A percentile compares a stretch with the other conserved stretches of the same genome.
Conservation (phyloP, 2,329 filamentous ascomycete genomes). For the Aspergillus jensenii region DNA sequence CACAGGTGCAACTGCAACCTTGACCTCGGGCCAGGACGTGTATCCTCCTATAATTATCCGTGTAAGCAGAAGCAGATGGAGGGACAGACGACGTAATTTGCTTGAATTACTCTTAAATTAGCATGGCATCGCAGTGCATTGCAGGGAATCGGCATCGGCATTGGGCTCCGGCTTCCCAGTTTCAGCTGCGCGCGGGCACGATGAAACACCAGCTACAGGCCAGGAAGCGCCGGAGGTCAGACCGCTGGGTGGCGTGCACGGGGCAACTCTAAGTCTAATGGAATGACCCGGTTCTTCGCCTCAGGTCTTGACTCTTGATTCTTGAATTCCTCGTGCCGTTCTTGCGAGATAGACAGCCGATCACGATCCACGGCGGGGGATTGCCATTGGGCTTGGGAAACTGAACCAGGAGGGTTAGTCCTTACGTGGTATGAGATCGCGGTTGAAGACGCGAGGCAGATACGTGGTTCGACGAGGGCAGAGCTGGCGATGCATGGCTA, state of each 20-base stretch:
- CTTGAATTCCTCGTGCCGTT: not conserved
- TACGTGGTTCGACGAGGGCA: conserved; percentile 7
- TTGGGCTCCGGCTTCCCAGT: not conserved
- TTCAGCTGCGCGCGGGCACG: conserved; percentile 3
- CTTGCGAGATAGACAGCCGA: not conserved
- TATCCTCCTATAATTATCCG: not conserved
- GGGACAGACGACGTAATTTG: not conserved
- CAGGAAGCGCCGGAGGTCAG: conserved; percentile 2
- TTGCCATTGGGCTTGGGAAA: not conserved
- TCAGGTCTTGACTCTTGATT: too few species aligned
- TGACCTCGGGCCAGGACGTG: not conserved
- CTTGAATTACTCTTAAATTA: not conserved
- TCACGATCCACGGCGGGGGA: not conserved
- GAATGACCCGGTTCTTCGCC: not conserved
- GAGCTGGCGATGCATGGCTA: not conserved
- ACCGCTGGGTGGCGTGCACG: not conserved
- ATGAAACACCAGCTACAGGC: conserved; percentile 12
- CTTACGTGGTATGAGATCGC: not conserved
- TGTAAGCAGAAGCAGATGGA: not conserved
- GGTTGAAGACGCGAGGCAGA: not conserved
- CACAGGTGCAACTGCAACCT: not conserved
- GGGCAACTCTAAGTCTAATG: conserved; percentile 7
- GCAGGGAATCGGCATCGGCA: not conserved
- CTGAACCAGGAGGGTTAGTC: not conserved
- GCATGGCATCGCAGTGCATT: not conserved